Conservation (phyloP, 345 rosid genomes). For the Leavenworthia alabamica region DNA sequence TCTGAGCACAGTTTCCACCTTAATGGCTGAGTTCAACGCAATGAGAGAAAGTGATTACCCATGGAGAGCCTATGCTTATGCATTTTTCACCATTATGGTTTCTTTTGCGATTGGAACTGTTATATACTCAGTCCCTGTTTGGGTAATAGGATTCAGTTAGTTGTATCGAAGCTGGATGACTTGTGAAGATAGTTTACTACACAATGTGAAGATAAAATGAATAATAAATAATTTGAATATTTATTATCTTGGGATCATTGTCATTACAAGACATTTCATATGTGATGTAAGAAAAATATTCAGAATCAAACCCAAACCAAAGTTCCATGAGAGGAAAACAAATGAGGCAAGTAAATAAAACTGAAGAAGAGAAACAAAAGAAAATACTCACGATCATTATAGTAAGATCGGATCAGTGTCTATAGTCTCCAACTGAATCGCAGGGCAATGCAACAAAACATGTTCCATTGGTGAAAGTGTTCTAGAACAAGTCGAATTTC, state of each 20-base stretch:
- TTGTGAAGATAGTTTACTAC: not conserved
- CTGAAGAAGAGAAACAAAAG: conserved; percentile 1
- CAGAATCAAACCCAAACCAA: conserved; percentile 18
- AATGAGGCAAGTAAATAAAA: conserved; percentile 14
- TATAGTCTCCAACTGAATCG: conserved; percentile 1
- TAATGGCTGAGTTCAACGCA: conserved; percentile 82
- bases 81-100: conserved; percentile 35
- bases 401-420: not conserved
- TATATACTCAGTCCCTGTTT: conserved; percentile 53
- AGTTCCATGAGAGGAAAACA: not conserved
- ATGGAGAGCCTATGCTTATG: conserved; percentile 79
- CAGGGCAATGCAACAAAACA: conserved; percentile 2
- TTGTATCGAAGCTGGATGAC: not conserved
- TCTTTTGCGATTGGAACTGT: conserved; percentile 53
- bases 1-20: conserved; percentile 81
- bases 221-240: too few relatives aligned
- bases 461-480: not conserved
- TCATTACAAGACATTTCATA: not conserved
- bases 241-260: too few relatives aligned
- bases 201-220: not conserved
- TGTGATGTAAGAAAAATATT: not conserved
- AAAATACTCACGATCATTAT: conserved; percentile 6
- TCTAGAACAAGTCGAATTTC: conserved; percentile 74
- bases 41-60: conserved; percentile 61
- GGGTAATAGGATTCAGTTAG: conserved; percentile 34